These are phyloP conservation scores for Cryptosporidium xiaoi DNA, from an alignment of 169 alveolate genomes.

Conservation along the genomic window DNA sequence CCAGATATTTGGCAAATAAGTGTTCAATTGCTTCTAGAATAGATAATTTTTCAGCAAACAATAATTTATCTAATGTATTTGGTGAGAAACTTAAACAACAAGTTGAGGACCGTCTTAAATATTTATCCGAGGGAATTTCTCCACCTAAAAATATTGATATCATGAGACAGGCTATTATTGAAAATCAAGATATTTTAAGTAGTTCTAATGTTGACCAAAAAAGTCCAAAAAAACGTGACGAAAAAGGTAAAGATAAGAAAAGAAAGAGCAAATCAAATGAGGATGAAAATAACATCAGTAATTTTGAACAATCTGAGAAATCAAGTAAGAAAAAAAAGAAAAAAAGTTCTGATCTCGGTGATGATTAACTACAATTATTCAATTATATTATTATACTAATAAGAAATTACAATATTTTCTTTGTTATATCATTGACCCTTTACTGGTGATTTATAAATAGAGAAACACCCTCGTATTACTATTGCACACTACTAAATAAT, in stretches of 20 bases:
- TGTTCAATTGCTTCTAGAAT: slow-evolving; percentile 98
- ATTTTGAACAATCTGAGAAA: neutral
- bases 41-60: slow-evolving; percentile 89
- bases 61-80: slow-evolving; percentile 81
- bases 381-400: too few relatives aligned
- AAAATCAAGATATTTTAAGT: slow-evolving; percentile 64
- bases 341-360: too few relatives aligned
- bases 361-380: too few relatives aligned
- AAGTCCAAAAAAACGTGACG: slow-evolving; percentile 17
- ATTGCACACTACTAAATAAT: too few relatives aligned
- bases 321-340: neutral
- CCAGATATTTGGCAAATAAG: slow-evolving; percentile 97
- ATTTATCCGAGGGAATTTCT: slow-evolving; percentile 86
- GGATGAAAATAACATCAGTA: neutral
- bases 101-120: slow-evolving; percentile 94
- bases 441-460: too few relatives aligned
- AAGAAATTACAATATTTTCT: too few relatives aligned
- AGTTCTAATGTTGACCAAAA: slow-evolving; percentile 69
- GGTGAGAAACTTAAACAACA: slow-evolving; percentile 94
- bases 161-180: slow-evolving; percentile 86
- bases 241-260: slow-evolving; percentile 76
- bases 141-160: slow-evolving; percentile 87
- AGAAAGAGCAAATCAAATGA: slow-evolving; percentile 68
- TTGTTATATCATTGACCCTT: too few relatives aligned
- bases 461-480: too few relatives aligned